Base-by-base conservation (phyloP, 2,329 filamentous ascomycete genomes). In the Pestalotiopsis sp. region DNA sequence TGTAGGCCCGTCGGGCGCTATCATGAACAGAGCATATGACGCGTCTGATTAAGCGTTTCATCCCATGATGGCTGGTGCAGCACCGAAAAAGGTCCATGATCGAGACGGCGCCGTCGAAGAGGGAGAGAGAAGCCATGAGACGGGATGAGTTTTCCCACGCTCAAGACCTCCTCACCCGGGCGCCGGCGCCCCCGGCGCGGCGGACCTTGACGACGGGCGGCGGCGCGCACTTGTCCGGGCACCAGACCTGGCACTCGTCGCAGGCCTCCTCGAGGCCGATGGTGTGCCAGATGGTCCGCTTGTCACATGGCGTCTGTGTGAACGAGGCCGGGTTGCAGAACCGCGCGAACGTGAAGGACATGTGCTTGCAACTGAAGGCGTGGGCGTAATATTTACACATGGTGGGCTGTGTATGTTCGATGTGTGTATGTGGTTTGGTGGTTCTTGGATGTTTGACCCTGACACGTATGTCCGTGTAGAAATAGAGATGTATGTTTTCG, bases 311-410 rank as follows among this genome's bases (percentile, higher is more conserved):
- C 44, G 76, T 80, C 71, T 80, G 79, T 62, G 79, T 78, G 64
- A 80, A 66, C 30, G 71, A 74, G 60, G 79, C 78, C 1, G 76
- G 73, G 24, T 71, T 70, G 72, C 78, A 81, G 73, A 77, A 78
- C 71, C 75, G 73, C 63, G 78, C 79, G 59, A 81, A 80, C 65
- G 73, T 75, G 69, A 76, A 75, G 44, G 72, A 71, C 63, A 74
- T 69, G 73, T 80, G 78, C 66, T 77, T 77, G 76, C 78, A 80
- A 62, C 70, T 68, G 71, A 78, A 79, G 48, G 72, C 72, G 70
- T 80, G 78, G 68, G 78, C 78, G 73, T 80, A 80, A 73, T 80
- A 80, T 64, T 77, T 75, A 69, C 78, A 81, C 79, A 80, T 80
- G 13, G 39, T 73, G 24, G 40, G 20, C 35, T n/a, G n/a, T 30